Percentiles rank a stretch among this genome's conserved stretches.
Evolutionary conservation across 164 flowering plant species (phyloP).

Genomic region (Echeveria elegans): DNA sequence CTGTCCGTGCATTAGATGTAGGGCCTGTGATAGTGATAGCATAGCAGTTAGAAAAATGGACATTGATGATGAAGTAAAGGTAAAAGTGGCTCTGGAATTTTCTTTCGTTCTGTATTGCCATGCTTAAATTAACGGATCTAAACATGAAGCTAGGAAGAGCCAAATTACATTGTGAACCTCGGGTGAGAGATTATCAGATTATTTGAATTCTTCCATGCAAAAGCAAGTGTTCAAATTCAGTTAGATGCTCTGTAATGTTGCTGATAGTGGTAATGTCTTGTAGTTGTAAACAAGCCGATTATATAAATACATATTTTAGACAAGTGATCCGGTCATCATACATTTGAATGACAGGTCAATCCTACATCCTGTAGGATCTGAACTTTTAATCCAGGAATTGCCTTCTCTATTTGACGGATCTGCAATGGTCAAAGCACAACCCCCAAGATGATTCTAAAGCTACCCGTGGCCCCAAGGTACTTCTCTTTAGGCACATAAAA

Average conservation of each 20-base stretch:
- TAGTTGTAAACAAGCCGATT: neutral
- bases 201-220: no score
- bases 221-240: no score
- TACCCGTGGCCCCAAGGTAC: conserved; percentile 88
- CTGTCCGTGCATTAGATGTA: conserved; percentile 87
- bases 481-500: neutral
- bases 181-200: no score
- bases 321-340: neutral
- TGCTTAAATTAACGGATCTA: neutral
- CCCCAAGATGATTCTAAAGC: conserved; percentile 84
- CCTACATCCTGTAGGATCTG: conserved; percentile 43
- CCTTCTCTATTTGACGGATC: conserved; percentile 88
- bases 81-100: conserved; percentile 11
- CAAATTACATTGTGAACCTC: neutral
- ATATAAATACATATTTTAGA: no score
- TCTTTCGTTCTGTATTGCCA: neutral
- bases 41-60: conserved; percentile 48
- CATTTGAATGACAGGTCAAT: conserved; percentile 2
- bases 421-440: conserved; percentile 54
- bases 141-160: neutral
- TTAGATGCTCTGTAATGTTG: no score
- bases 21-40: conserved; percentile 95
- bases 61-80: conserved; percentile 85
- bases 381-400: conserved; percentile 67
- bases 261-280: neutral